These are phyloP conservation scores for Calonectria naviculata DNA, from an alignment of 2,329 filamentous ascomycete species.

Conservation along the genomic window DNA sequence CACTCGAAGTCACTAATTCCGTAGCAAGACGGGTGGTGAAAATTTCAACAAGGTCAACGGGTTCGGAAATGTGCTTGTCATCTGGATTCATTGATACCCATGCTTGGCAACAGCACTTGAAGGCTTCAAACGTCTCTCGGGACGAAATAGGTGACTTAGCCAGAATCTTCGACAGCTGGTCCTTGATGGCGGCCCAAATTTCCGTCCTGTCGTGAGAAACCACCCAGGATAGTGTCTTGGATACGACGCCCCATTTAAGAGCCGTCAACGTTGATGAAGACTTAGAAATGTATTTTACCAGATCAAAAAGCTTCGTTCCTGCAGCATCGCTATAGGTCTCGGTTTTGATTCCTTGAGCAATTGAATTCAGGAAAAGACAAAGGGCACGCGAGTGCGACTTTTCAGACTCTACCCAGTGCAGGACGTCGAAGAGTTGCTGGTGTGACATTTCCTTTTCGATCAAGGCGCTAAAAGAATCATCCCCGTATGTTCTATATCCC, in stretches of 20 bases:
- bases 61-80: constrained; percentile 41
- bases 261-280: constrained; percentile 44
- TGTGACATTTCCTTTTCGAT: constrained; percentile 58
- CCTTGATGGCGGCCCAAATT: constrained; percentile 48
- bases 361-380: constrained; percentile 55
- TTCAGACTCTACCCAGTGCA: constrained; percentile 55
- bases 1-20: constrained; percentile 40
- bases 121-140: constrained; percentile 52
- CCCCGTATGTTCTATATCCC: constrained; percentile 27
- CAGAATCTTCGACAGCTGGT: constrained; percentile 46
- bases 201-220: constrained; percentile 40
- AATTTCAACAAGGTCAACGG: constrained; percentile 44
- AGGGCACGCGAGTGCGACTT: constrained; percentile 45
- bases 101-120: constrained; percentile 51
- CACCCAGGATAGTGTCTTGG: constrained; percentile 50
- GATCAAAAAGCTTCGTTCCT: constrained; percentile 51
- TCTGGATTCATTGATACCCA: constrained; percentile 54
- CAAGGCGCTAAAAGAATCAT: constrained; percentile 33
- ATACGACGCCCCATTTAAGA: constrained; percentile 55
- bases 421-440: constrained; percentile 55
- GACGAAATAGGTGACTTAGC: constrained; percentile 45
- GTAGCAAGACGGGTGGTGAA: constrained; percentile 48
- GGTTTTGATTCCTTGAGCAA: constrained; percentile 54
- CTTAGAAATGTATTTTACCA: constrained; percentile 44
- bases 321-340: constrained; percentile 57